Evolutionary conservation across 2,329 filamentous ascomycete species (phyloP).

Genomic region (Hypoxylon sp.): DNA sequence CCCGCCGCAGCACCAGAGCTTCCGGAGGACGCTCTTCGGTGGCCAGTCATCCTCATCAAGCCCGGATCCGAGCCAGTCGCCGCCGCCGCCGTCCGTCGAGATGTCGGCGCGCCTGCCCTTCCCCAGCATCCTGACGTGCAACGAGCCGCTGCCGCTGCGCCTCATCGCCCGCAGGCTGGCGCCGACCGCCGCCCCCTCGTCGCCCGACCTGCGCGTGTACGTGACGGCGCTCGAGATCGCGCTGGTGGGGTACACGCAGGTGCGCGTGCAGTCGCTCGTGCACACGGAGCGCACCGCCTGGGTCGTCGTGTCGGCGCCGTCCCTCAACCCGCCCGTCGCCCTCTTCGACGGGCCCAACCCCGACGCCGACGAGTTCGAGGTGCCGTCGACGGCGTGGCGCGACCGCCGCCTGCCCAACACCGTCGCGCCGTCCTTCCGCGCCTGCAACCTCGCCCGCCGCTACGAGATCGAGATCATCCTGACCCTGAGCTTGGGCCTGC

Average conservation of each 20-base stretch:
- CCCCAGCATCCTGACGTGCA: conserved; percentile 88
- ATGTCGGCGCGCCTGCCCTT: conserved; percentile 81
- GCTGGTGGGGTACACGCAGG: conserved; percentile 79
- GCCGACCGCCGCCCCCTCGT: conserved; percentile 68
- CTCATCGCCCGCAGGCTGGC: conserved; percentile 80
- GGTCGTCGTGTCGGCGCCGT: conserved; percentile 75
- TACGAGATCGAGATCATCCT: conserved; percentile 87
- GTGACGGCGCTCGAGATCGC: conserved; percentile 83
- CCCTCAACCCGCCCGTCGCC: conserved; percentile 68
- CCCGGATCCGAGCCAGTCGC: conserved; percentile 49
- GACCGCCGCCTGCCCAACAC: conserved; percentile 78
- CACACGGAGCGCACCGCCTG: conserved; percentile 77
- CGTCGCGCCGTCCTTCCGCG: conserved; percentile 83
- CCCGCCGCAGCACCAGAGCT: conserved; percentile 44
- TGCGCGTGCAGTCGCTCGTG: conserved; percentile 78
- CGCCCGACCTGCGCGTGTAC: conserved; percentile 74
- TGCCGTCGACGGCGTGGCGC: conserved; percentile 78
- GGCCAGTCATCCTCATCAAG: conserved; percentile 29
- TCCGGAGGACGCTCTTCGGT: conserved; percentile 65
- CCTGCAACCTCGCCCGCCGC: conserved; percentile 83
- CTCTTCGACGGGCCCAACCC: conserved; percentile 64
- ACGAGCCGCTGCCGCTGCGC: conserved; percentile 81
- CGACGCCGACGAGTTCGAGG: conserved; percentile 70
- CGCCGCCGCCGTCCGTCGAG: conserved; percentile 76
- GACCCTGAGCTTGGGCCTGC: conserved; percentile 74